Evolutionary conservation across 2,329 filamentous ascomycete genomes (phyloP), one percentile per base, ranked within the genome.

Genomic region (Achaetomium macrosporum): DNA sequence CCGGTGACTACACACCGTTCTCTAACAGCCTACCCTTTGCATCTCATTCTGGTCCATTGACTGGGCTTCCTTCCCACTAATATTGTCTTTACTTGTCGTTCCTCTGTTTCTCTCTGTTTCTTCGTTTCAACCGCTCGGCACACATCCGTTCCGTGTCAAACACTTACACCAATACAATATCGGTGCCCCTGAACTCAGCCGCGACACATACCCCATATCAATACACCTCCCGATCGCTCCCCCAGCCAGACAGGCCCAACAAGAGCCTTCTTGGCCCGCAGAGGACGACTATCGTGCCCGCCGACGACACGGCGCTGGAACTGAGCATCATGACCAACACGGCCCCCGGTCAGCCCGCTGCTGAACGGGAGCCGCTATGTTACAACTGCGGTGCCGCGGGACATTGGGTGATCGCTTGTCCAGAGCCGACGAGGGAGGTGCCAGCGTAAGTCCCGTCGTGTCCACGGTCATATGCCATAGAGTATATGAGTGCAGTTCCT

Each of bases 401-500:
- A 4, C 78, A 82, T 61, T 80, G 76, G 69, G 68, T 75, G 12
- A 66, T 79, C 48, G 76, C 75, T 46, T 82, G 78, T 61, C 77
- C 76, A 8, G 73, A 78, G 54, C 71, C 74, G 19, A 76, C 73
- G 20, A 68, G 75, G 56, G 64, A 68, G 58, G 70, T 72, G 42
- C 75, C 75, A 58, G 73, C 72, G 78, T 81, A 72, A 75, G 77
- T 73, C 41, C 19, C 39, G 50, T n/a, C 29, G 37, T 59, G 47
- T 56, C 57, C 44, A 51, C 52, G 33, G 35, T 25, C 25, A 25
- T 25, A 25, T 25, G 25, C 25, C 25, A 25, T 25, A 7, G 25
- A 25, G 25, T 25, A 7, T 25, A 25, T 25, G 25, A 25, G 25
- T 46, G 41, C 31, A 42, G 42, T 48, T 42, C 25, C 19, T 29